Evolutionary conservation across 1,284 basidiomycete species (phyloP).

Genomic region (Vanrija sp.): DNA sequence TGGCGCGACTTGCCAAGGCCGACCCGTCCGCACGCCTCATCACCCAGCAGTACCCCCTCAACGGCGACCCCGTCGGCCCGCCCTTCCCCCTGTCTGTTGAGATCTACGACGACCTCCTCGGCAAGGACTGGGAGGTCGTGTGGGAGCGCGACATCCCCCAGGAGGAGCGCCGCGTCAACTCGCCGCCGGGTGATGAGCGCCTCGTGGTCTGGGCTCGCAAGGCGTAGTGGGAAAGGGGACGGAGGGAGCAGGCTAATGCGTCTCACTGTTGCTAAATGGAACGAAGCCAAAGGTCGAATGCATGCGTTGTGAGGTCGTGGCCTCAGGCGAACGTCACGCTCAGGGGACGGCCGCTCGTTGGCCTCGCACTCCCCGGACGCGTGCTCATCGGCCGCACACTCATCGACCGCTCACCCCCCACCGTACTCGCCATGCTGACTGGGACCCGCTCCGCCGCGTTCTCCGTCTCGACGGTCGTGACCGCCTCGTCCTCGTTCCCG

Average conservation of each 20-base stretch:
- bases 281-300: too few relatives aligned
- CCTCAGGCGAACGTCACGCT: too few relatives aligned
- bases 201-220: constrained; percentile 17
- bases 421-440: too few relatives aligned
- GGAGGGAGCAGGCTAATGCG: too few relatives aligned
- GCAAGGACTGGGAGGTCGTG: constrained; percentile 42
- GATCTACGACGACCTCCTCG: constrained; percentile 58
- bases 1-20: constrained; percentile 57
- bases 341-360: too few relatives aligned
- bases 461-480: not conserved
- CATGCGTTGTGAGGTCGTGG: too few relatives aligned
- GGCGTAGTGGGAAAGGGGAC: too few relatives aligned
- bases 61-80: constrained; percentile 53
- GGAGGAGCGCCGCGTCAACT: constrained; percentile 35
- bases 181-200: constrained; percentile 13
- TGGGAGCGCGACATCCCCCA: constrained; percentile 60
- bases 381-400: too few relatives aligned
- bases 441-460: not conserved
- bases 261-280: too few relatives aligned
- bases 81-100: constrained; percentile 61
- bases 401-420: too few relatives aligned
- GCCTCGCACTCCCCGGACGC: too few relatives aligned
- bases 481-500: not conserved
- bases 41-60: constrained; percentile 57
- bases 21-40: constrained; percentile 58